Conservation (phyloP, 2,329 filamentous ascomycete species). For the Reticulascus tulasneorum region DNA sequence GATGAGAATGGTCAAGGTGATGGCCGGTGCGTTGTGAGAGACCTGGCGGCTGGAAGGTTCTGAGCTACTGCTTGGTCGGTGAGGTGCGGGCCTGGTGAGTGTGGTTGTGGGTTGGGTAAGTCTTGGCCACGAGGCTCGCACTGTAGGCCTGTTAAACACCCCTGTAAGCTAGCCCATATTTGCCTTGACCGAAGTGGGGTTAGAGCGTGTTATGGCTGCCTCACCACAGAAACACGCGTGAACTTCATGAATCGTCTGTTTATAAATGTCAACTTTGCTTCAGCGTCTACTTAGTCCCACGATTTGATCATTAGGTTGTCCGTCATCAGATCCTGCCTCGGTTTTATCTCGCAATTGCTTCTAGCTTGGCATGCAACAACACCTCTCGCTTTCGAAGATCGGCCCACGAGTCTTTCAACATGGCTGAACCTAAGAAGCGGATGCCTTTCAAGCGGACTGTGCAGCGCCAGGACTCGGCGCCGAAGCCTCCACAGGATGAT, state of each 20-base stretch:
- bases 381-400: conserved; percentile 1
- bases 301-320: conserved; percentile 24
- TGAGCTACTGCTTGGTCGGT: background rate
- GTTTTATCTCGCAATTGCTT: conserved; percentile 1
- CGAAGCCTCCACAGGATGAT: conserved; percentile 22
- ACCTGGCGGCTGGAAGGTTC: background rate
- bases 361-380: background rate
- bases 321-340: conserved; percentile 11
- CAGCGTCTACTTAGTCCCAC: no score
- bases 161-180: no score
- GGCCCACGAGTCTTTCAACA: no score
- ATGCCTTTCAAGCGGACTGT: conserved; percentile 49
- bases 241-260: no score
- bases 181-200: no score
- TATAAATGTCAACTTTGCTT: no score
- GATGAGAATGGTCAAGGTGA: background rate
- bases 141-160: conserved; percentile 14
- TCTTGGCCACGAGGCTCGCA: conserved; percentile 6
- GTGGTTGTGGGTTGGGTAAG: background rate
- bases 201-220: no score
- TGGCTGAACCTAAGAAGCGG: conserved; percentile 27
- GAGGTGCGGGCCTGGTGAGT: background rate
- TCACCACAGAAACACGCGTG: no score
- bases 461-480: conserved; percentile 27
- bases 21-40: background rate